Evolutionary conservation across 106 monocot genomes (phyloP), one percentile per base, ranked within the genome.

Genomic region (Triglochin maritima): DNA sequence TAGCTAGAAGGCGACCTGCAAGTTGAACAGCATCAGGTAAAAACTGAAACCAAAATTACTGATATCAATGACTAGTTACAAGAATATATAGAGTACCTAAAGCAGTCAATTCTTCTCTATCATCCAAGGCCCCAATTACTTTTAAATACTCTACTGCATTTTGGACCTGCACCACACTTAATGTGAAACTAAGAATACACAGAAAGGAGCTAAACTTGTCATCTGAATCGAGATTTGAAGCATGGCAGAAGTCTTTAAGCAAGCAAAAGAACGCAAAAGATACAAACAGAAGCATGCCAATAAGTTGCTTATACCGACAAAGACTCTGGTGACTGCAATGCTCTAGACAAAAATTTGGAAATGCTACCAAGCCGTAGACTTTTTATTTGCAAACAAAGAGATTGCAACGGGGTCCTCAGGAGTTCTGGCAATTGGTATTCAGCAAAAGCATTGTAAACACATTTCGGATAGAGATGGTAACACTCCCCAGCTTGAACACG

Each of bases 361-460:
- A 98, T 98, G 71, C 84, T 86, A 70, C 98, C 98, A 69, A 98
- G 88, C 10, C 67, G 77, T 61, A 98, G 66, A 63, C 88, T 92
- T 77, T 98, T 98, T 58, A 98, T 98, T 86, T 98, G 98, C 77
- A 98, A 74, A 76, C 98, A 98, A 60, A 98, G 92, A 75, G 98
- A 98, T 62, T 98, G 98, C 15, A 98, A 67, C 48, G 98, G 98
- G 45, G 98, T 98, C 62, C 98, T 88, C 64, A 92, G 57, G 67
- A 98, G 88, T 75, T 98, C 98, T 49, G 98, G 98, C 62, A 89
- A 80, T 65, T 98, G 98, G 72, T 98, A 92, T 54, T 98, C 98
- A 56, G 84, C 51, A 69, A 98, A 98, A 47, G 78, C 85, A 64
- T 92, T 86, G 73, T 92, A 88, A 4, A 98, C 92, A 50, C 96